phyloP scores from a whole-genome alignment of 805 yeast genomes.

The Grigorovia transvaalensis region DNA sequence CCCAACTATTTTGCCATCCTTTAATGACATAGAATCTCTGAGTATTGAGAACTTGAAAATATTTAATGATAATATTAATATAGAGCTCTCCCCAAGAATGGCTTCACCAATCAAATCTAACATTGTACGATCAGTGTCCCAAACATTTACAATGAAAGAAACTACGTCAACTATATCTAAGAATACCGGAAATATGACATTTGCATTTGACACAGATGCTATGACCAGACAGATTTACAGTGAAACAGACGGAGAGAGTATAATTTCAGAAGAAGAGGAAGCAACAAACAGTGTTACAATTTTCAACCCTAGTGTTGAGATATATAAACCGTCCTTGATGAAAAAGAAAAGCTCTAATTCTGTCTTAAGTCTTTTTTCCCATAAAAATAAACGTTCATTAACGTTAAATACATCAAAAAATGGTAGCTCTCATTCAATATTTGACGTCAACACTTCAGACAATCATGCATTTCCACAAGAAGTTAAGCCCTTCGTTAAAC shows the following conservation, averaged over 20 bases:
- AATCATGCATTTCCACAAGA: background rate
- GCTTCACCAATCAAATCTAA: conserved; percentile 3
- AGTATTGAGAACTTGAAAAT: conserved; percentile 19
- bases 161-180: conserved; percentile 4
- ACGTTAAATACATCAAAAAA: conserved; percentile 6
- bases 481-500: background rate
- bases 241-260: background rate
- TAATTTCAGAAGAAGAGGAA: background rate
- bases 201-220: background rate
- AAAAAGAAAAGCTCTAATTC: conserved; percentile 15
- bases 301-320: conserved; percentile 14
- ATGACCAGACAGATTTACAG: background rate
- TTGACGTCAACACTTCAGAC: background rate
- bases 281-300: background rate
- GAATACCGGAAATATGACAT: conserved; percentile 1
- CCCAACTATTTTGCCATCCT: conserved; percentile 2
- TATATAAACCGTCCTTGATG: conserved; percentile 13
- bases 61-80: conserved; percentile 16
- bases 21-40: conserved; percentile 16
- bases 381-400: conserved; percentile 12
- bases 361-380: conserved; percentile 19
- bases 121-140: conserved; percentile 11
- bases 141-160: conserved; percentile 9
- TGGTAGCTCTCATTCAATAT: conserved; percentile 2
- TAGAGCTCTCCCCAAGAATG: conserved; percentile 12